These are phyloP conservation scores for Panaeolus papilionaceus DNA, from an alignment of 768 basidiomycete species.

Conservation along the genomic window DNA sequence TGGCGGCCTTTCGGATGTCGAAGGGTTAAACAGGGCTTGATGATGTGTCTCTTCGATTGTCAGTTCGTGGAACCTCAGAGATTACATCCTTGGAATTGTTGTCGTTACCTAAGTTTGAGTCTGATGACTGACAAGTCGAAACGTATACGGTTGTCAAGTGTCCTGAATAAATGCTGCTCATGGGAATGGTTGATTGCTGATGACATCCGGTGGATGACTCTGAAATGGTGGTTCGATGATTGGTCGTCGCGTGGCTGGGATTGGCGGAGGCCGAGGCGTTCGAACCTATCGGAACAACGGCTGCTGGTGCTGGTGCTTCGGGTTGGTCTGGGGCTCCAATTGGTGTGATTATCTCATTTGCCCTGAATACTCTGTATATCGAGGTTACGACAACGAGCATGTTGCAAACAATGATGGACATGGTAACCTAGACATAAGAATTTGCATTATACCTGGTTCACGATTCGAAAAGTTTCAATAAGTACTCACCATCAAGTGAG, in stretches of 20 bases:
- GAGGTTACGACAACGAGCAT: conserved; percentile 26
- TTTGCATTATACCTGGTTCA: background rate
- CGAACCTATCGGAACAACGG: background rate
- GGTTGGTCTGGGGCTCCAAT: conserved; percentile 5
- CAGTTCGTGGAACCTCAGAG: background rate
- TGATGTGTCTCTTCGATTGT: background rate
- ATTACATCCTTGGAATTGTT: background rate
- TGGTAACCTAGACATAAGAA: conserved; percentile 18
- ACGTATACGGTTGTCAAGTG: background rate
- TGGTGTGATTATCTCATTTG: conserved; percentile 5
- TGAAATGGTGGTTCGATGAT: background rate
- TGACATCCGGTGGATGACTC: background rate
- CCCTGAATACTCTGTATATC: conserved; percentile 24
- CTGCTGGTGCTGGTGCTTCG: background rate
- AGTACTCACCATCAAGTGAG: conserved; percentile 21
- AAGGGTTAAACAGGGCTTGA: background rate
- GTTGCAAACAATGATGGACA: conserved; percentile 27
- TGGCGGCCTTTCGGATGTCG: too few species aligned
- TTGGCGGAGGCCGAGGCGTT: background rate
- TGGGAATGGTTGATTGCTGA: background rate
- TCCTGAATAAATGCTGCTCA: conserved; percentile 4
- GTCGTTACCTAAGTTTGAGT: background rate
- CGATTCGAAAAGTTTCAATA: background rate
- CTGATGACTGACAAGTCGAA: background rate
- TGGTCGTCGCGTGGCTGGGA: background rate